Evolutionary conservation across 2,329 filamentous ascomycete species (phyloP).

Genomic region (Xylaria hypoxylon): DNA sequence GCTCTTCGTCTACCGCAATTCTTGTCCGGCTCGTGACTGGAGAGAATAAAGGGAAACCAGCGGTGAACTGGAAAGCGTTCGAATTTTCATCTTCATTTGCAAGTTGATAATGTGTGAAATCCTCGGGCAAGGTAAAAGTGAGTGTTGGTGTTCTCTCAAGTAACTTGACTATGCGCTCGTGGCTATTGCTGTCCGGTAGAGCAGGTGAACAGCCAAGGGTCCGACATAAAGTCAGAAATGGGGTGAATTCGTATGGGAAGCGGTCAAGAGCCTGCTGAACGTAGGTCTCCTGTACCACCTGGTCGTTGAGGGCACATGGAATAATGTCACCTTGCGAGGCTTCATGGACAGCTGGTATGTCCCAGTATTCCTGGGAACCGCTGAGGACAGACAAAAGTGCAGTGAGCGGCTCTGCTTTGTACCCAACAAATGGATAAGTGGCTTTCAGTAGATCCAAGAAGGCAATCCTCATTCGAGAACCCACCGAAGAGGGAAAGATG

Average conservation of each 20-base stretch:
- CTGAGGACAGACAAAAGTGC: slow-evolving; percentile 74
- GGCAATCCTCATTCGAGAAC: slow-evolving; percentile 70
- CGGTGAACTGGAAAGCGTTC: slow-evolving; percentile 78
- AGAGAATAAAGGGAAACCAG: slow-evolving; percentile 72
- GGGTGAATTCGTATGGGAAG: slow-evolving; percentile 86
- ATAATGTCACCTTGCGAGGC: slow-evolving; percentile 54
- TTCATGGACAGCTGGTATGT: slow-evolving; percentile 56
- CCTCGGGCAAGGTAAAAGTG: slow-evolving; percentile 78
- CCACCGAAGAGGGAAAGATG: slow-evolving; percentile 66
- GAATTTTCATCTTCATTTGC: slow-evolving; percentile 87
- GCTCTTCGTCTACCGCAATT: slow-evolving; percentile 59
- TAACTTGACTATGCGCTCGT: slow-evolving; percentile 67
- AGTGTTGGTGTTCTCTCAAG: slow-evolving; percentile 78
- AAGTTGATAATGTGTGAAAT: slow-evolving; percentile 80
- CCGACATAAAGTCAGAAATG: slow-evolving; percentile 79
- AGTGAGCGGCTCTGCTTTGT: slow-evolving; percentile 76
- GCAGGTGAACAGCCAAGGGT: slow-evolving; percentile 67
- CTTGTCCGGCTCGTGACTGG: slow-evolving; percentile 59
- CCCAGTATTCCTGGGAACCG: slow-evolving; percentile 66
- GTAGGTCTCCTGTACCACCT: slow-evolving; percentile 66
- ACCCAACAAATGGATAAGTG: slow-evolving; percentile 74
- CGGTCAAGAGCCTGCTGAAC: slow-evolving; percentile 78
- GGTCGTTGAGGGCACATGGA: slow-evolving; percentile 63
- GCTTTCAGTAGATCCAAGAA: slow-evolving; percentile 78
- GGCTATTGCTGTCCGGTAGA: slow-evolving; percentile 50